These are phyloP conservation scores for Picocystis salinarum DNA, from an alignment of 139 green algal genomes.

Conservation along the genomic window DNA sequence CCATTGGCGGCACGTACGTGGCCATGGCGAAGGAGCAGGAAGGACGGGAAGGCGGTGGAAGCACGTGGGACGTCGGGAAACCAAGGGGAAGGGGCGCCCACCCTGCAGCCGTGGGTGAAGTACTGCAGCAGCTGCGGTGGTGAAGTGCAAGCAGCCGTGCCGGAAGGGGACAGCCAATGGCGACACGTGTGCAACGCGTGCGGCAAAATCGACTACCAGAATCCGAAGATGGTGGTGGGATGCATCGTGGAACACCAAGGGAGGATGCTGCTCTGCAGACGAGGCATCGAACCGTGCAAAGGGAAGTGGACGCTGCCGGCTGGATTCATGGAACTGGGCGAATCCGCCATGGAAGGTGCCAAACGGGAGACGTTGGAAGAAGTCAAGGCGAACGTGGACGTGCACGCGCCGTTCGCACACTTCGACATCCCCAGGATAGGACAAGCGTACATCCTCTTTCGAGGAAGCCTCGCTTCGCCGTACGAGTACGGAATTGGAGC, in stretches of 20 bases:
- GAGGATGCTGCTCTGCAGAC: slow-evolving; percentile 44
- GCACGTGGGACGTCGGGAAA: too few relatives aligned
- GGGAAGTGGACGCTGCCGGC: slow-evolving; percentile 72
- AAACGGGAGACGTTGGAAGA: slow-evolving; percentile 49
- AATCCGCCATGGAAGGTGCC: slow-evolving; percentile 40
- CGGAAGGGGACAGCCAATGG: slow-evolving; percentile 29
- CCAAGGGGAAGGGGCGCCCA: too few relatives aligned
- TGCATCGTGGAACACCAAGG: slow-evolving; percentile 60
- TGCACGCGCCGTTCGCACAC: slow-evolving; percentile 28
- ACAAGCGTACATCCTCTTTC: slow-evolving; percentile 54
- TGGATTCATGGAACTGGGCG: slow-evolving; percentile 60
- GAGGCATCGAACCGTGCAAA: slow-evolving; percentile 66
- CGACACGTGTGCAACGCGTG: slow-evolving; percentile 48
- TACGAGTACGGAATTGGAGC: slow-evolving; percentile 21
- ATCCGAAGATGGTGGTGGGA: slow-evolving; percentile 65
- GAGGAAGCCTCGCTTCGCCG: slow-evolving; percentile 14
- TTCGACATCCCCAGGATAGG: slow-evolving; percentile 64
- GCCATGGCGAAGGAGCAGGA: too few relatives aligned
- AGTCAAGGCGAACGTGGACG: slow-evolving; percentile 20
- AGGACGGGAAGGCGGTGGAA: too few relatives aligned
- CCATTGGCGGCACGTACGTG: too few relatives aligned
- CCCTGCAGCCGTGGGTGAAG: slow-evolving; percentile 12
- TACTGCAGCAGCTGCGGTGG: slow-evolving; percentile 43
- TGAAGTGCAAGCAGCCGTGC: slow-evolving; percentile 20
- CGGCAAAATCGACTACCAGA: slow-evolving; percentile 46